Conservation (phyloP, 2,329 filamentous ascomycete species). For the Diaporthe aspalathi region DNA sequence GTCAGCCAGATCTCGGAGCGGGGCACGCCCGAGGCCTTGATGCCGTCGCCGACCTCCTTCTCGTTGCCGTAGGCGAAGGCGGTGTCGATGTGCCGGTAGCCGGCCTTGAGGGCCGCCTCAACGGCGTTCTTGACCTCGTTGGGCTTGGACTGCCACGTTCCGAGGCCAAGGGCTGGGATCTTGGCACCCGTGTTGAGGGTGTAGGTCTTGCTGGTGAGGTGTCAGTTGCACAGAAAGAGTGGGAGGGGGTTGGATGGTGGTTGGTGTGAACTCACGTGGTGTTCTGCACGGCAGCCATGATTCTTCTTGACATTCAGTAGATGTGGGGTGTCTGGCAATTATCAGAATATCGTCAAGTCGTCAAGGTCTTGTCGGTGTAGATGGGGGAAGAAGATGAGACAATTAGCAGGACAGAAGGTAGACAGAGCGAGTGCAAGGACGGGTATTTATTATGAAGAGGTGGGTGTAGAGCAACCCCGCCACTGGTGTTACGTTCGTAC, state of each 20-base stretch:
- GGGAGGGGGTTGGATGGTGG: too few relatives aligned
- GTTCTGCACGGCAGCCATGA: constrained; percentile 48
- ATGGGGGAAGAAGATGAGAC: not conserved
- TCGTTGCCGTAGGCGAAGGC: constrained; percentile 84
- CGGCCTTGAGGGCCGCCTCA: constrained; percentile 72
- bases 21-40: constrained; percentile 72
- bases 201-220: constrained; percentile 63
- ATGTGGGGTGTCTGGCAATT: not conserved
- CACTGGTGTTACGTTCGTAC: not conserved
- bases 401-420: not conserved
- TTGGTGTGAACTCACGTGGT: constrained; percentile 40
- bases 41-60: constrained; percentile 73
- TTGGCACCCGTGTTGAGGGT: constrained; percentile 81
- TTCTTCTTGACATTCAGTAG: constrained; percentile 32
- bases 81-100: constrained; percentile 83
- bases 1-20: constrained; percentile 77
- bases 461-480: not conserved
- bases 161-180: constrained; percentile 81
- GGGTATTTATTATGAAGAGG: constrained; percentile 31
- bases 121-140: constrained; percentile 78
- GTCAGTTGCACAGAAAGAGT: not conserved
- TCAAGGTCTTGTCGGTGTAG: not conserved
- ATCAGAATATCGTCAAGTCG: not conserved
- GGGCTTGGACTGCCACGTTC: constrained; percentile 82
- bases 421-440: not conserved